Base-by-base conservation (phyloP, 2,329 filamentous ascomycete species). In the Xylariaceae sp. region DNA sequence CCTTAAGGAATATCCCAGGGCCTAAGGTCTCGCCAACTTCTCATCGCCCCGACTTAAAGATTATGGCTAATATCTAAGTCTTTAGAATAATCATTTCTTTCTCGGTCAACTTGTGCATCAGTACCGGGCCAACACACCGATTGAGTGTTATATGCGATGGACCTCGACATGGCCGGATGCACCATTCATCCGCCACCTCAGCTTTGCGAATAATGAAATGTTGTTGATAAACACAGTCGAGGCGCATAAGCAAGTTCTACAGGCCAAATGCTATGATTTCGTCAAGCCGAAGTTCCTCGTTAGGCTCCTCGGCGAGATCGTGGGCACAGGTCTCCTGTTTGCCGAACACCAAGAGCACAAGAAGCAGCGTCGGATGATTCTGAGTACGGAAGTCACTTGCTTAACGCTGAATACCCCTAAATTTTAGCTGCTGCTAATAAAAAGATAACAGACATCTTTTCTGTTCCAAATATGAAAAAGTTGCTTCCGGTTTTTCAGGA, bases 301-400 rank as follows among this genome's bases (percentile, higher is more conserved):
- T 16, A 59, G 66, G 6, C 48, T 72, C 6, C 57, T 68, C 1
- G 64, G 60, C 16, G 65, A 66, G 44, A 65, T 70, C 40, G 57
- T 65, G 9, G 68, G 68, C 4, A 60, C 56, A 3, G 74, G 74
- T 1, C 65, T 77, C 6, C 67, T 73, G 2, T 75, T 76, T 46
- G 61, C 68, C 2, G 71, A 75, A 42, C 71, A 70, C 19, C 68
- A 71, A 16, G 65, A 70, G 40, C 74, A 77, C 48, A 71, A 70
- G 48, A 57, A 56, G 21, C 69, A 73, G 29, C 65, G 74, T 40
- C 70, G 64, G 18, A 58, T 72, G 45, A 58, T 78, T 19, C 67
- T 66, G 40, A 69, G 65, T 58, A 54, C 44, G 62, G 54, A 37
- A 32, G 9, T 20, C 10, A 4, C 14, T 10, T 20, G 19, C 7